Percentiles rank a stretch among this genome's conserved stretches.
Conservation (phyloP, 2,329 filamentous ascomycete species). For the Aspergillus costaricaensis region DNA sequence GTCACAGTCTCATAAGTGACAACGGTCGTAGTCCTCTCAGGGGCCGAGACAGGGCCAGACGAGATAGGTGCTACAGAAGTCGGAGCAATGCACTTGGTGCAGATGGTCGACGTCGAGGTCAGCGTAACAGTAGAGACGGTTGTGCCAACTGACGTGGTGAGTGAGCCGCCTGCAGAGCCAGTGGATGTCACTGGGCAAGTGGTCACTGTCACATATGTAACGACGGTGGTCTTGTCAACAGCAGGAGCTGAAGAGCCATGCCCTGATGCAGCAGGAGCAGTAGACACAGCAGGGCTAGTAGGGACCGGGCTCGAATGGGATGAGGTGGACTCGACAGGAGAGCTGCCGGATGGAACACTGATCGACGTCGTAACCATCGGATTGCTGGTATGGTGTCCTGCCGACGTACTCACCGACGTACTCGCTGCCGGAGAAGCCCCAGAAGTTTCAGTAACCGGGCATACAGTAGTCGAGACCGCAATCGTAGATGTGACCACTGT, state of each 20-base stretch:
- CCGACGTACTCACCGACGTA: not conserved
- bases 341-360: slow-evolving; percentile 14
- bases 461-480: slow-evolving; percentile 61
- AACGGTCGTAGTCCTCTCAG: slow-evolving; percentile 13
- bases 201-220: slow-evolving; percentile 33
- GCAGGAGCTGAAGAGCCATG: slow-evolving; percentile 16
- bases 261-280: slow-evolving; percentile 2
- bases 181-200: slow-evolving; percentile 35
- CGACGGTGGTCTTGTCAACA: slow-evolving; percentile 26
- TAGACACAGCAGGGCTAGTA: slow-evolving; percentile 14
- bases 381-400: not conserved
- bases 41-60: not conserved
- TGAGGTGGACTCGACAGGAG: slow-evolving; percentile 18
- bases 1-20: slow-evolving; percentile 20
- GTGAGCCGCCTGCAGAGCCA: slow-evolving; percentile 48
- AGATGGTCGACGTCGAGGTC: slow-evolving; percentile 31
- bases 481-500: slow-evolving; percentile 57
- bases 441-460: slow-evolving; percentile 46
- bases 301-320: slow-evolving; percentile 12
- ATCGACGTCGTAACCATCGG: not conserved
- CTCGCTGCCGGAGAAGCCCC: slow-evolving; percentile 5
- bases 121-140: slow-evolving; percentile 56
- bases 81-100: slow-evolving; percentile 20
- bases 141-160: slow-evolving; percentile 56
- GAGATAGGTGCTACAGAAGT: slow-evolving; percentile 17